These are phyloP conservation scores for Begonia loranthoides DNA, from an alignment of 306 rosid genomes.

Conservation along the genomic window DNA sequence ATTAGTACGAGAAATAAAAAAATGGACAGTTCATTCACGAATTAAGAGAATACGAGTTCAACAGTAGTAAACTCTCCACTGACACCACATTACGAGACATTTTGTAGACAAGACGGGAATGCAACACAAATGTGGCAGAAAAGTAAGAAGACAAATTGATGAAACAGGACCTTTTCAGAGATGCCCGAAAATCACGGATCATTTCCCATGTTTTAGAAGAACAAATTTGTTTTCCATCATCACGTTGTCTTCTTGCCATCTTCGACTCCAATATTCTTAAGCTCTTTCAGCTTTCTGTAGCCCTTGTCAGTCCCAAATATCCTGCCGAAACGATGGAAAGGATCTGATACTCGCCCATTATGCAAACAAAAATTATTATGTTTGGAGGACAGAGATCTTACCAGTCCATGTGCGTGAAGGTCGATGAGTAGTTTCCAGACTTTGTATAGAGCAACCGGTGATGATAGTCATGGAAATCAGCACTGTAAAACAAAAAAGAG, in stretches of 20 bases:
- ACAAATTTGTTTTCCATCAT: constrained; percentile 5
- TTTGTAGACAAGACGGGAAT: no score
- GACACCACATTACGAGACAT: no score
- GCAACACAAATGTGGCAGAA: no score
- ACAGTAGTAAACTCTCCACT: no score
- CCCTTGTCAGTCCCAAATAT: constrained; percentile 78
- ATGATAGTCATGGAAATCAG: constrained; percentile 98
- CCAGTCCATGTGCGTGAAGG: constrained; percentile 92
- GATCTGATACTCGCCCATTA: neutral
- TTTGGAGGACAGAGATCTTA: constrained; percentile 2
- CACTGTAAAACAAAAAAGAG: constrained; percentile 23
- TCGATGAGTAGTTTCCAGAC: constrained; percentile 93
- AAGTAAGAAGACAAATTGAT: no score
- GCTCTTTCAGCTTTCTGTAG: constrained; percentile 66
- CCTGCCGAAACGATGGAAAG: constrained; percentile 24
- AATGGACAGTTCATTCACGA: no score
- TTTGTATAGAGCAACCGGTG: constrained; percentile 86
- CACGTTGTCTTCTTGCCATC: constrained; percentile 27
- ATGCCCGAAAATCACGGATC: constrained; percentile 19
- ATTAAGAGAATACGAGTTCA: no score
- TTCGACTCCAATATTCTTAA: constrained; percentile 27
- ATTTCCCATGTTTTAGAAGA: constrained; percentile 11
- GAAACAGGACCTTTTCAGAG: constrained; percentile 13
- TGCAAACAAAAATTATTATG: neutral
- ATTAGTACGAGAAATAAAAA: no score